A percentile compares a stretch with the other conserved stretches of the same genome.
These are phyloP conservation scores for Elsinoe perseae DNA, from an alignment of 2,329 filamentous ascomycete species.

Conservation along the genomic window DNA sequence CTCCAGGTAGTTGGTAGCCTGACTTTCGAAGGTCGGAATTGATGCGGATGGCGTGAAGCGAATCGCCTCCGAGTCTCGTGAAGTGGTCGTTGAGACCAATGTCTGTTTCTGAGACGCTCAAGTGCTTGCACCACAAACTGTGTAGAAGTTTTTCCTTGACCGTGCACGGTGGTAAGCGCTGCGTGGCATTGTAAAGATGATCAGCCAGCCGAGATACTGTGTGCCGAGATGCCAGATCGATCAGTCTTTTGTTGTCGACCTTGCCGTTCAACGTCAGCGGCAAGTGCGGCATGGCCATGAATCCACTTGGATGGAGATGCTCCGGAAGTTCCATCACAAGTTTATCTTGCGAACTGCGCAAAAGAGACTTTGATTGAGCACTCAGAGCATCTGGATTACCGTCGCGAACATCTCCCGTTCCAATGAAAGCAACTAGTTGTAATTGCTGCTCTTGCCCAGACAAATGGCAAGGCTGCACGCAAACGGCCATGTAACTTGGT, in stretches of 20 bases:
- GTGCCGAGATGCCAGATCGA: neutral
- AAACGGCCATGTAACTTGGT: neutral
- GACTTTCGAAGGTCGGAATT: neutral
- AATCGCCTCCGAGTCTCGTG: neutral
- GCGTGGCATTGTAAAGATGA: neutral
- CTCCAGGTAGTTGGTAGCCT: neutral
- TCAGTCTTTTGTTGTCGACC: neutral
- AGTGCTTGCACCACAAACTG: neutral
- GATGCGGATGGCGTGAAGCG: constrained; percentile 1
- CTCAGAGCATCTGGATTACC: neutral
- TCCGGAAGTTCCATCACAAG: constrained; percentile 49
- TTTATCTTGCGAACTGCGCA: neutral
- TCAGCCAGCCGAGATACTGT: neutral
- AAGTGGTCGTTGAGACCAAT: constrained; percentile 1
- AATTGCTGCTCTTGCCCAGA: neutral
- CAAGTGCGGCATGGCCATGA: constrained; percentile 62
- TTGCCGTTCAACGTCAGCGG: constrained; percentile 45
- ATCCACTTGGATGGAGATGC: constrained; percentile 88
- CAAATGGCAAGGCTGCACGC: neutral
- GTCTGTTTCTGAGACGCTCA: neutral
- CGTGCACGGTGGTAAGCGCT: neutral
- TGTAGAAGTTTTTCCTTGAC: neutral
- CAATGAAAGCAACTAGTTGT: neutral
- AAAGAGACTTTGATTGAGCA: neutral
- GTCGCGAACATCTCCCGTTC: neutral